phyloP scores from a whole-genome alignment of 2,329 filamentous ascomycete genomes.

The Capronia coronata region DNA sequence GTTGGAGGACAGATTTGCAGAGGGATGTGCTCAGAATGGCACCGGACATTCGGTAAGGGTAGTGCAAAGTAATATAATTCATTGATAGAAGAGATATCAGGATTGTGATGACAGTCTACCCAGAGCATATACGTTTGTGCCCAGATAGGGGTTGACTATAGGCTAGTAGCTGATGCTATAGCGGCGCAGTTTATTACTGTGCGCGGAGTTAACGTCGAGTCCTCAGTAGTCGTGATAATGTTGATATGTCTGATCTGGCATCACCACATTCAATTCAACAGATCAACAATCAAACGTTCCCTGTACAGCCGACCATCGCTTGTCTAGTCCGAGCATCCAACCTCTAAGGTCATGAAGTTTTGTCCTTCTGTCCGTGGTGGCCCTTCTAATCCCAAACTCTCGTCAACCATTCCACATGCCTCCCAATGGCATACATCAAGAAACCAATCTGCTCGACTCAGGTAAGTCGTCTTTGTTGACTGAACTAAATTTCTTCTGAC shows the following conservation, averaged over 20 bases:
- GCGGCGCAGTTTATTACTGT: not conserved
- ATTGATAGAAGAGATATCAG: too few relatives aligned
- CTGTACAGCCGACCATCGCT: not conserved
- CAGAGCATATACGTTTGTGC: too few relatives aligned
- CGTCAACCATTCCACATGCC: slow-evolving; percentile 16
- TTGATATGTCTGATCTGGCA: slow-evolving; percentile 1
- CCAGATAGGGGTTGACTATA: too few relatives aligned
- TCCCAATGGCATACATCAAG: slow-evolving; percentile 22
- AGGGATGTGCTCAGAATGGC: too few relatives aligned
- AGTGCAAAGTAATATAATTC: not conserved
- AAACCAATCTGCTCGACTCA: slow-evolving; percentile 41
- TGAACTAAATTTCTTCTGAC: slow-evolving; percentile 6
- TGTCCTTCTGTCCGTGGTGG: not conserved
- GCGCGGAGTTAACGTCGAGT: not conserved
- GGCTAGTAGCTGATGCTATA: too few relatives aligned
- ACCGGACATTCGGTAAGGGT: not conserved
- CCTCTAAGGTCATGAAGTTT: slow-evolving; percentile 6
- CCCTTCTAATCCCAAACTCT: not conserved
- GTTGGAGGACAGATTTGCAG: not conserved
- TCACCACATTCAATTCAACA: not conserved
- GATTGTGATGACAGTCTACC: too few relatives aligned
- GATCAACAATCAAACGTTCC: not conserved
- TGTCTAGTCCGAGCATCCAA: too few relatives aligned
- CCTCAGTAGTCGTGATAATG: not conserved
- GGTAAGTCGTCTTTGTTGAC: too few relatives aligned